phyloP scores from a whole-genome alignment of 306 rosid species.

The Gastrolobium bilobum region DNA sequence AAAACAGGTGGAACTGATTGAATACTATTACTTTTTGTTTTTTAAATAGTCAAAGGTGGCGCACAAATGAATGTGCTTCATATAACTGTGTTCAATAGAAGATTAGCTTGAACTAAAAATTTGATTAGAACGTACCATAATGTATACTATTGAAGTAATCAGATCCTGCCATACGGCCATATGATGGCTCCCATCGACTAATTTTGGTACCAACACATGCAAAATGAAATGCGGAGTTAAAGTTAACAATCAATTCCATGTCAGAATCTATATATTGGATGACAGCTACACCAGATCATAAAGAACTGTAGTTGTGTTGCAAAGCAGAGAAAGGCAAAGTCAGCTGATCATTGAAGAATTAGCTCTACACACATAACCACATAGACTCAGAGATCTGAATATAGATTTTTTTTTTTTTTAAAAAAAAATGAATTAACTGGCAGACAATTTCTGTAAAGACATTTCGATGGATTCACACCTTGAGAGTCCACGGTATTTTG shows the following conservation, averaged over 20 bases:
- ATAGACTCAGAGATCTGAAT: not conserved
- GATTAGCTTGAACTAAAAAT: slow-evolving; percentile 37
- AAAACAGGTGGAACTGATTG: slow-evolving; percentile 21
- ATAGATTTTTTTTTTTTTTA: not conserved
- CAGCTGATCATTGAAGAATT: slow-evolving; percentile 24
- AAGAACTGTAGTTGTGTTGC: slow-evolving; percentile 32
- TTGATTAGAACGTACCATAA: slow-evolving; percentile 70
- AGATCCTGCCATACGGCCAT: slow-evolving; percentile 87
- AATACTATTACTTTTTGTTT: not conserved
- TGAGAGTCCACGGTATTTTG: slow-evolving; percentile 93
- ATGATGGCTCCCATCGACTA: slow-evolving; percentile 93
- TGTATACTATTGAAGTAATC: slow-evolving; percentile 78
- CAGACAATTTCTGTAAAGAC: slow-evolving; percentile 1
- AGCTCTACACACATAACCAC: slow-evolving; percentile 23
- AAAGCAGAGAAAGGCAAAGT: slow-evolving; percentile 23
- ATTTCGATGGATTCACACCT: slow-evolving; percentile 65
- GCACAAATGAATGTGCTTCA: slow-evolving; percentile 17
- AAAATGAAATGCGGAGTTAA: slow-evolving; percentile 47
- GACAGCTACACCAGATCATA: slow-evolving; percentile 33
- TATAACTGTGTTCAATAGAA: slow-evolving; percentile 37
- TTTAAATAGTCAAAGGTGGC: slow-evolving; percentile 23
- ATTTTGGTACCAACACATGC: slow-evolving; percentile 50
- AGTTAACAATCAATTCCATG: slow-evolving; percentile 43
- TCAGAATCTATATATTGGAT: slow-evolving; percentile 36
- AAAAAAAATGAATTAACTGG: not conserved